phyloP scores from a whole-genome alignment of 345 rosid genomes.

The Cardiospermum halicacabum region DNA sequence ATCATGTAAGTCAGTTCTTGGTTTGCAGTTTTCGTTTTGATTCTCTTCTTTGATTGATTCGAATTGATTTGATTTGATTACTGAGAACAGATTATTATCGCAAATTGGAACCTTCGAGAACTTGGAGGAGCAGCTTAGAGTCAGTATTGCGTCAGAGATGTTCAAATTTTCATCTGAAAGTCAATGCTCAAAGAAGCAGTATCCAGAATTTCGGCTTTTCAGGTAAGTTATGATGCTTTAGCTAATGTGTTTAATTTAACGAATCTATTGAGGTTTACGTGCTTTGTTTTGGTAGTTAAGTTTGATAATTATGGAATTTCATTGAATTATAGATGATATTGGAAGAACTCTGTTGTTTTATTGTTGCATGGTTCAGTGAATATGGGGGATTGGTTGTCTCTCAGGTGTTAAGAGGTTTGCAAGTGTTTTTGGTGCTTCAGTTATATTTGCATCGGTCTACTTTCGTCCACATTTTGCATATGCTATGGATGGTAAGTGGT shows the following conservation, averaged over 20 bases:
- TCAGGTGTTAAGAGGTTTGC: conserved; percentile 28
- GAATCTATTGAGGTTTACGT: background rate
- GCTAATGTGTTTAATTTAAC: background rate
- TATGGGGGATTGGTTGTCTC: conserved; percentile 10
- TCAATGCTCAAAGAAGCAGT: background rate
- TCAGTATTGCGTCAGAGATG: background rate
- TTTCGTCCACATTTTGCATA: conserved; percentile 14
- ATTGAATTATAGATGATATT: too few relatives aligned
- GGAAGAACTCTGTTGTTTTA: too few relatives aligned
- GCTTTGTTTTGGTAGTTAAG: background rate
- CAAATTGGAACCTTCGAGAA: conserved; percentile 20
- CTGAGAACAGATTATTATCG: conserved; percentile 16
- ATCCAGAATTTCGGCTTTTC: conserved; percentile 8
- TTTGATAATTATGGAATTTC: background rate
- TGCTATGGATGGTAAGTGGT: conserved; percentile 35
- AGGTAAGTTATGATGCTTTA: conserved; percentile 14
- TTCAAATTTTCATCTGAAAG: conserved; percentile 13
- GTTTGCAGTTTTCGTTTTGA: background rate
- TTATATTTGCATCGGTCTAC: conserved; percentile 25
- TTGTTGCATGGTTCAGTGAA: background rate
- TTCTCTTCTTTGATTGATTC: background rate
- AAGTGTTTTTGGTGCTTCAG: conserved; percentile 24
- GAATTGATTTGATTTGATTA: background rate
- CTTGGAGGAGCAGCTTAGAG: conserved; percentile 20
- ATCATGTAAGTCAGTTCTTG: conserved; percentile 15